Evolutionary conservation across 1,284 basidiomycete genomes (phyloP), one percentile per base, ranked within the genome.

Genomic region (Trametes hirsuta): DNA sequence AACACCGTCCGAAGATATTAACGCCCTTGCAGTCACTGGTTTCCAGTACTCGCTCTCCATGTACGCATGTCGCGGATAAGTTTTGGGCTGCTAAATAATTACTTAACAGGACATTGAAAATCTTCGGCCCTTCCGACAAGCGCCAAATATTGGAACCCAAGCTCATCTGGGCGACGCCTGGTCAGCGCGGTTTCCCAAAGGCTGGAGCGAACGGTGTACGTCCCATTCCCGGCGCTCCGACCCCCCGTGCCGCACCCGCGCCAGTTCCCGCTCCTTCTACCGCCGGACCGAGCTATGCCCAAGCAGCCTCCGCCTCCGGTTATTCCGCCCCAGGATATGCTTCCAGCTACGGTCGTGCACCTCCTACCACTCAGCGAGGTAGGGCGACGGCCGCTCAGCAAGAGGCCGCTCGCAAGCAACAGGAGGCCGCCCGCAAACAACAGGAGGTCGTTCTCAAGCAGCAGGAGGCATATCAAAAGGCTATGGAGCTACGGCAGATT

Each of bases 91-190:
- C 47, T 25, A 51, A 51, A 48, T 39, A 30, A 47, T 44, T 6
- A 21, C 21, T 45, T 44, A 48, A n/a, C 54, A 91, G 90, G 69
- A 83, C 81, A 0, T 70, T 95, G 51, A 86, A 84, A 49, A 88
- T 95, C 15, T 94, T 88, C 69, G 91, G 85, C 2, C 73, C 84
- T 6, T 74, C 81, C 0, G 81, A 87, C 63, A 84, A 83, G 66
- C 79, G 88, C 24, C 71, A 74, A 11, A 71, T 80, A 34, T 75
- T 95, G 1, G 90, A 94, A 68, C 85, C 87, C 1, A 75, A 78
- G 53, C 79, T 95, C 39, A 72, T 79, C 3, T 93, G 91, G 90
- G 91, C 90, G 0, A 92, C 87, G 1, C 90, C 91, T 10, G 77
- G 80, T 11, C 83, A 85, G 62, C 77, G 79, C 22, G 90, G 86